Evolutionary conservation across 2,329 filamentous ascomycete genomes (phyloP).

Genomic region (Aspergillus fischeri): DNA sequence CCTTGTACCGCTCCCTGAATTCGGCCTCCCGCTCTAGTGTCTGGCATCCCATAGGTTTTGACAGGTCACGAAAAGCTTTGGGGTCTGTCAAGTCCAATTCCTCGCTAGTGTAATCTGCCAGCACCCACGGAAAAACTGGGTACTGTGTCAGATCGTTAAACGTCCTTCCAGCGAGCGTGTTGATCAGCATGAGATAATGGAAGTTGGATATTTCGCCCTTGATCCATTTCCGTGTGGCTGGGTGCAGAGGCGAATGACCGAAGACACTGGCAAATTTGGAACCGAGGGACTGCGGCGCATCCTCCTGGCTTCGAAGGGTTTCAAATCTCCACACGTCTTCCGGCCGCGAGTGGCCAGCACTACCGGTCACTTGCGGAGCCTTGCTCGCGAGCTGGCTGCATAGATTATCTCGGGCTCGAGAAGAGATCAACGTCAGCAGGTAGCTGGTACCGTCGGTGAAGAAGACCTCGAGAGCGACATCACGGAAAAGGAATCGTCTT

Average conservation of each 20-base stretch:
- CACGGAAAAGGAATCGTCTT: constrained; percentile 87
- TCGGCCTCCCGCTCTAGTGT: constrained; percentile 69
- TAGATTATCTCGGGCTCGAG: constrained; percentile 71
- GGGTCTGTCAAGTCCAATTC: constrained; percentile 84
- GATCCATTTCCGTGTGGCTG: constrained; percentile 84
- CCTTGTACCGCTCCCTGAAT: constrained; percentile 78
- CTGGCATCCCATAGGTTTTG: constrained; percentile 95
- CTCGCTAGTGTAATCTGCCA: constrained; percentile 92
- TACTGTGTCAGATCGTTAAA: constrained; percentile 99
- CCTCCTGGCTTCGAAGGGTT: constrained; percentile 66
- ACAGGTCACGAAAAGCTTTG: constrained; percentile 80
- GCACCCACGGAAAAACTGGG: constrained; percentile 94
- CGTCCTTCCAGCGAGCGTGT: constrained; percentile 92
- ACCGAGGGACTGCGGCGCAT: constrained; percentile 65
- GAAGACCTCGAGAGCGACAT: constrained; percentile 95
- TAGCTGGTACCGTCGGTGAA: constrained; percentile 97
- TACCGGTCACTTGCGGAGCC: constrained; percentile 73
- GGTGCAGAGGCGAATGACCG: constrained; percentile 74
- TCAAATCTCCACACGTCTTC: constrained; percentile 93
- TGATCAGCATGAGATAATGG: constrained; percentile 97
- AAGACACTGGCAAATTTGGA: constrained; percentile 92
- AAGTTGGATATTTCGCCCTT: constrained; percentile 97
- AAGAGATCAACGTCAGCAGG: constrained; percentile 76
- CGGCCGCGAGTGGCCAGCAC: constrained; percentile 65
- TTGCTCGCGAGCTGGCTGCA: constrained; percentile 71